Conservation (phyloP, 2,329 filamentous ascomycete genomes). For the Raffaelea albimanens region DNA sequence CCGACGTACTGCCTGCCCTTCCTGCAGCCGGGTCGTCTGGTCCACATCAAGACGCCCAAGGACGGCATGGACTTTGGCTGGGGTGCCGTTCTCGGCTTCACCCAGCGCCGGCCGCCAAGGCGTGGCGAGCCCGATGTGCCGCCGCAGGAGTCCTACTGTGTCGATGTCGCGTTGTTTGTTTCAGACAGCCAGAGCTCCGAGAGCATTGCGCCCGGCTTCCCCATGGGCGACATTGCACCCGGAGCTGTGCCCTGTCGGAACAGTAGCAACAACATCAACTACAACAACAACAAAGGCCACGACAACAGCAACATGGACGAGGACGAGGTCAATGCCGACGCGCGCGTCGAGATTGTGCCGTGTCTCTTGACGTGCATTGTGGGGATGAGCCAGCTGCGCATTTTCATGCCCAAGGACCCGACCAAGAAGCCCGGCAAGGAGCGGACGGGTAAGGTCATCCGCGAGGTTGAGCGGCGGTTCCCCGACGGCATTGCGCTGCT, state of each 20-base stretch:
- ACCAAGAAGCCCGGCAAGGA: constrained; percentile 55
- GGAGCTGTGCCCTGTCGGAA: constrained; percentile 53
- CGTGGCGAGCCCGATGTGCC: constrained; percentile 53
- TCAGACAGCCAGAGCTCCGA: constrained; percentile 35
- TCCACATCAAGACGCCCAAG: constrained; percentile 67
- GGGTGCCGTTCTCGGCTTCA: constrained; percentile 77
- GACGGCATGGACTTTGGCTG: constrained; percentile 79
- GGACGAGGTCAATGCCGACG: too few relatives aligned
- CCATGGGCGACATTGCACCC: constrained; percentile 42
- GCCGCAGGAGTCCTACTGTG: constrained; percentile 68
- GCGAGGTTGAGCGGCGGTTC: constrained; percentile 78
- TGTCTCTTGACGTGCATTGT: constrained; percentile 80
- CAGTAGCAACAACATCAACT: constrained; percentile 20
- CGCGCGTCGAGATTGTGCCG: constrained; percentile 71
- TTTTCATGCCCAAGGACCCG: constrained; percentile 74
- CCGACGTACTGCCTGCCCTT: constrained; percentile 79
- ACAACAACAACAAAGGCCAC: not conserved
- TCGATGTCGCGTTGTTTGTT: constrained; percentile 69
- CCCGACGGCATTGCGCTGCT: constrained; percentile 83
- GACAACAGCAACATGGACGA: not conserved
- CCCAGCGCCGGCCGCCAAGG: constrained; percentile 55
- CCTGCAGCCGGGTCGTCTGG: constrained; percentile 76
- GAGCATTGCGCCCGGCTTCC: constrained; percentile 29
- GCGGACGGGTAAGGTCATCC: constrained; percentile 59
- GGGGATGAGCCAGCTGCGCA: constrained; percentile 70